phyloP scores from a whole-genome alignment of 805 yeast species.

The Blastobotrys peoriensis region DNA sequence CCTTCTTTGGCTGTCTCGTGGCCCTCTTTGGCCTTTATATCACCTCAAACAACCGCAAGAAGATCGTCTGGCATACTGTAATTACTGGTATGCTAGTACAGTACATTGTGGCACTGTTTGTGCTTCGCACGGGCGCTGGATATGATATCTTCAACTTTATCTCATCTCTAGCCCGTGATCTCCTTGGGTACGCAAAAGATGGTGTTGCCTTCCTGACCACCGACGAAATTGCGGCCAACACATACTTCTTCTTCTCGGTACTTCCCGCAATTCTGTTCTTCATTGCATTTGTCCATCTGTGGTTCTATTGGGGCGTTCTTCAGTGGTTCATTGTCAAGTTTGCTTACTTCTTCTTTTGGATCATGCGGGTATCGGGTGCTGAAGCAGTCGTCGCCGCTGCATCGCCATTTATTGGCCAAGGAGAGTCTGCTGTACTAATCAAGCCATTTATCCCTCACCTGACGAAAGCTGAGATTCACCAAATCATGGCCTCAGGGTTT shows the following conservation, averaged over 20 bases:
- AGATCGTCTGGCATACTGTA: constrained; percentile 53
- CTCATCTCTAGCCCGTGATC: constrained; percentile 49
- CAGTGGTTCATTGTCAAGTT: constrained; percentile 57
- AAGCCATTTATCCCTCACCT: constrained; percentile 54
- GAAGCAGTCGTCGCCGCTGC: constrained; percentile 64
- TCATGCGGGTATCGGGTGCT: constrained; percentile 54
- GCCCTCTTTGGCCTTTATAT: constrained; percentile 39
- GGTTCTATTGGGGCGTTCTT: constrained; percentile 52
- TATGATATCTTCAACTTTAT: constrained; percentile 58
- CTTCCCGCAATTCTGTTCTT: constrained; percentile 60
- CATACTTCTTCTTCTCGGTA: constrained; percentile 51
- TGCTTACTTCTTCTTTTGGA: constrained; percentile 54
- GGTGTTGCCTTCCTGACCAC: constrained; percentile 57
- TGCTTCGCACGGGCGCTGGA: constrained; percentile 53
- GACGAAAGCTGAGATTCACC: constrained; percentile 57
- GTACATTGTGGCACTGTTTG: constrained; percentile 53
- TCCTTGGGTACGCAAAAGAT: constrained; percentile 50
- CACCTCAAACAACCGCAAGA: constrained; percentile 41
- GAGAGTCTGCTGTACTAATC: constrained; percentile 57
- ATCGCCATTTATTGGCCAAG: constrained; percentile 60
- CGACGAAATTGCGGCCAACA: constrained; percentile 33
- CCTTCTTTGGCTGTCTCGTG: constrained; percentile 50
- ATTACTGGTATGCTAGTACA: constrained; percentile 56
- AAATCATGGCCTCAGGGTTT: constrained; percentile 56
- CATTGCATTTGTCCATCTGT: constrained; percentile 55